These are phyloP conservation scores for Leishmania tropica DNA, from an alignment of 208 protist genomes.

Conservation along the genomic window DNA sequence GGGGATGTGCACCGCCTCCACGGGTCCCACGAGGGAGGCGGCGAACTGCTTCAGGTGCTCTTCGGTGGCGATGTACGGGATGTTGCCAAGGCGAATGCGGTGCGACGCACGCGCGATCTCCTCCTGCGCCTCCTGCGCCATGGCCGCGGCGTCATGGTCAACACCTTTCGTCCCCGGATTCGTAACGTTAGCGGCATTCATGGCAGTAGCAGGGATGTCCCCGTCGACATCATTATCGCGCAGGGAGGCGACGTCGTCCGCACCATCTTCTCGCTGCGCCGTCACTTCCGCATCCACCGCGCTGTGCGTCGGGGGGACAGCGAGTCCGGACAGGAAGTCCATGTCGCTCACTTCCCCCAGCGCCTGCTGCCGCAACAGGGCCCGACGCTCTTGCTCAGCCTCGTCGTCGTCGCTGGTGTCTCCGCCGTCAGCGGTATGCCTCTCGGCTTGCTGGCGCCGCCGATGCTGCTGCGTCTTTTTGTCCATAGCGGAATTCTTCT, in stretches of 20 bases:
- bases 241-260: neutral
- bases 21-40: slow-evolving; percentile 87
- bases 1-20: slow-evolving; percentile 93
- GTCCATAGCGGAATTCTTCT: neutral
- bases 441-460: neutral
- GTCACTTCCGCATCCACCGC: neutral
- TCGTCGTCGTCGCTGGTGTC: neutral
- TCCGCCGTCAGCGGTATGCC: neutral
- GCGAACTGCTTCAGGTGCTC: slow-evolving; percentile 93
- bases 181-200: neutral
- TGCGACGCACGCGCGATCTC: slow-evolving; percentile 71
- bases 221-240: slow-evolving; percentile 7
- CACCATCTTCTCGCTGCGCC: slow-evolving; percentile 7
- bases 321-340: slow-evolving; percentile 70
- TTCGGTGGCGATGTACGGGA: slow-evolving; percentile 95
- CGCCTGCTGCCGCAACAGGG: slow-evolving; percentile 61
- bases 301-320: slow-evolving; percentile 7
- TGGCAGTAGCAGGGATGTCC: neutral
- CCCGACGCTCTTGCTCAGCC: slow-evolving; percentile 19
- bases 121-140: slow-evolving; percentile 25
- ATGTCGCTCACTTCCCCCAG: slow-evolving; percentile 78
- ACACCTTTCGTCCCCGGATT: slow-evolving; percentile 8
- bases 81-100: slow-evolving; percentile 95
- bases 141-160: neutral
- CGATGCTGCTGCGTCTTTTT: neutral